Conservation (phyloP, 768 basidiomycete species). For the Daedalea quercina region DNA sequence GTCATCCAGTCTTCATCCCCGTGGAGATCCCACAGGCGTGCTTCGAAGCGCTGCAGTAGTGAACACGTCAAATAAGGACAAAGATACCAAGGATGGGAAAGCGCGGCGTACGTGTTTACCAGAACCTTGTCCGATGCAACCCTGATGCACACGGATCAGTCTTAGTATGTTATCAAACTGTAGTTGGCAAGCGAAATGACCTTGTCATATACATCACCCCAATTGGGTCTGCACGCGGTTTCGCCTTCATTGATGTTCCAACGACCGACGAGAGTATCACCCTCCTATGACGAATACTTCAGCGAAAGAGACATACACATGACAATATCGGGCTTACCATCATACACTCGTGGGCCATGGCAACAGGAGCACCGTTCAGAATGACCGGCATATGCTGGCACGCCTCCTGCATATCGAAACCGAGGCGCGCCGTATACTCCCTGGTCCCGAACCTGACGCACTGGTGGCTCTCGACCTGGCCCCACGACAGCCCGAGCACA, state of each 20-base stretch:
- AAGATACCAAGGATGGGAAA: neutral
- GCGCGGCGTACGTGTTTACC: slow-evolving; percentile 2
- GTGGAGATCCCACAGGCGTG: slow-evolving; percentile 14
- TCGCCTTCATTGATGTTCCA: slow-evolving; percentile 12
- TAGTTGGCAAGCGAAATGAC: neutral
- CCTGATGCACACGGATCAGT: neutral
- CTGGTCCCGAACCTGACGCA: slow-evolving; percentile 14
- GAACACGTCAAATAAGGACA: too few relatives aligned
- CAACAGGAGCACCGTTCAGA: slow-evolving; percentile 8
- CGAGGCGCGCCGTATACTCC: slow-evolving; percentile 13
- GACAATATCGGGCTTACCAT: slow-evolving; percentile 1
- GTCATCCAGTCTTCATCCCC: slow-evolving; percentile 17
- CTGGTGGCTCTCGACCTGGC: slow-evolving; percentile 3
- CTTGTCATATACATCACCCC: slow-evolving; percentile 7
- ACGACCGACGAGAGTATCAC: slow-evolving; percentile 4
- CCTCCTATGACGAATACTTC: neutral
- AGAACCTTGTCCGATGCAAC: neutral
- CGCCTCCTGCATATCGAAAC: slow-evolving; percentile 7
- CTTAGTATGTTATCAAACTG: neutral
- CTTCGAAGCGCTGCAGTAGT: slow-evolving; percentile 10
- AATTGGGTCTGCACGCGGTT: slow-evolving; percentile 6
- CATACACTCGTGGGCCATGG: slow-evolving; percentile 7
- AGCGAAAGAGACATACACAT: neutral
- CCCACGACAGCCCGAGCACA: slow-evolving; percentile 12
- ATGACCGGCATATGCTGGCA: slow-evolving; percentile 13